These are phyloP conservation scores for Cornus suecica DNA, from an alignment of 148 eudicot species.

Conservation along the genomic window DNA sequence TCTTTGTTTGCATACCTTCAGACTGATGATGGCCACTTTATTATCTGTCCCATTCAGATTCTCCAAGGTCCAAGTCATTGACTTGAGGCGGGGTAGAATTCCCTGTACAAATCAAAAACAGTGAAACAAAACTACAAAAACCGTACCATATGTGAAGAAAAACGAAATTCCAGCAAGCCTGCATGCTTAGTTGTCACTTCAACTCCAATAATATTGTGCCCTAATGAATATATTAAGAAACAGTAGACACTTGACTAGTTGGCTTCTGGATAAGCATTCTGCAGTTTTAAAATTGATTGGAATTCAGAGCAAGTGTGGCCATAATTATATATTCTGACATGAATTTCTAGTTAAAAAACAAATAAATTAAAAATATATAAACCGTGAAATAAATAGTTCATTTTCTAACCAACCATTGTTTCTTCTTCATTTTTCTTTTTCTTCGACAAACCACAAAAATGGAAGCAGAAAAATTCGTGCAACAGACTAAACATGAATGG, in stretches of 20 bases:
- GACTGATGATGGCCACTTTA: slow-evolving; percentile 25
- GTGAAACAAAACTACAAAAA: neutral
- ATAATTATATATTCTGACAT: too few species aligned
- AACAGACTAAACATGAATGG: too few species aligned
- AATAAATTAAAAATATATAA: too few species aligned
- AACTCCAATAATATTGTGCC: neutral
- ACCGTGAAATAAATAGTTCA: too few species aligned
- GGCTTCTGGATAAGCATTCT: neutral
- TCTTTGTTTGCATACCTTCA: slow-evolving; percentile 19
- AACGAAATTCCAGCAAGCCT: neutral
- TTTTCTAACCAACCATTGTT: too few species aligned
- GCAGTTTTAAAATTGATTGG: neutral
- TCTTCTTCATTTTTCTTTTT: too few species aligned
- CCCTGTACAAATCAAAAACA: slow-evolving; percentile 18
- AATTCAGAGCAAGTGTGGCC: neutral
- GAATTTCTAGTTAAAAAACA: too few species aligned
- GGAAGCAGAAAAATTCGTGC: too few species aligned
- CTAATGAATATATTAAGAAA: neutral
- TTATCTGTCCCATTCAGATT: slow-evolving; percentile 4
- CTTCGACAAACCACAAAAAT: too few species aligned
- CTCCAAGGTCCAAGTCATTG: slow-evolving; percentile 36
- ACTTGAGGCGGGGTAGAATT: slow-evolving; percentile 29
- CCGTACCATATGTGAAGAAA: neutral
- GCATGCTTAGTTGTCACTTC: neutral
- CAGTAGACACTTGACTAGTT: neutral